A percentile compares a stretch with the other conserved stretches of the same genome.
phyloP scores from a whole-genome alignment of 352 stramenopile genomes.

The Phytophthora sojae region DNA sequence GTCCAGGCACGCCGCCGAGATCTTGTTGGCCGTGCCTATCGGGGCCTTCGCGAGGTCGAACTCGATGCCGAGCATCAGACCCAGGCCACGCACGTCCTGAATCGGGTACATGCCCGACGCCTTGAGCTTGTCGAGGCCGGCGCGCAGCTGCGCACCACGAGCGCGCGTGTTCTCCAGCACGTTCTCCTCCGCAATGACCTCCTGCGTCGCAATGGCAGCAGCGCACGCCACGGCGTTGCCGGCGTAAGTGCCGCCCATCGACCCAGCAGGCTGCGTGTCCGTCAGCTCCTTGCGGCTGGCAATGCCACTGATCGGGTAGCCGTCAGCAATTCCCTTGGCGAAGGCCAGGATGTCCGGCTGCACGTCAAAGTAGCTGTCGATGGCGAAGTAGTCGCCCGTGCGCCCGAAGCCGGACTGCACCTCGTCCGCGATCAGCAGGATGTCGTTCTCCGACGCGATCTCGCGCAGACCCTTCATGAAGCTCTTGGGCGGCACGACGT shows the following conservation, averaged over 20 bases:
- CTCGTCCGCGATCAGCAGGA: slow-evolving; percentile 94
- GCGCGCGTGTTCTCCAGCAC: slow-evolving; percentile 85
- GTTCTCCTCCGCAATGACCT: slow-evolving; percentile 91
- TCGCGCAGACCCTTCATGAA: slow-evolving; percentile 93
- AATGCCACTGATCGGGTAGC: slow-evolving; percentile 92
- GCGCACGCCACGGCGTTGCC: slow-evolving; percentile 94
- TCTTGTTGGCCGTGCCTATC: slow-evolving; percentile 69
- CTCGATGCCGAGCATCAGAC: slow-evolving; percentile 94
- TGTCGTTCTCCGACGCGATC: slow-evolving; percentile 93
- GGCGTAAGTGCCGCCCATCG: slow-evolving; percentile 93
- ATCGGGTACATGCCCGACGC: slow-evolving; percentile 80
- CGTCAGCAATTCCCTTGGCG: slow-evolving; percentile 94
- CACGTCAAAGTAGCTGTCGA: slow-evolving; percentile 85
- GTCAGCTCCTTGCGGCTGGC: slow-evolving; percentile 90
- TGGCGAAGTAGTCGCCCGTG: slow-evolving; percentile 90
- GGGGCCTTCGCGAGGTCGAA: slow-evolving; percentile 74
- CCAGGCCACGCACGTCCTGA: slow-evolving; percentile 90
- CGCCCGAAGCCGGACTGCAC: slow-evolving; percentile 92
- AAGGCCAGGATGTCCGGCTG: slow-evolving; percentile 93
- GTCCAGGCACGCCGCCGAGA: slow-evolving; percentile 86
- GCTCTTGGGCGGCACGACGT: slow-evolving; percentile 89
- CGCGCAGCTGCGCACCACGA: slow-evolving; percentile 79
- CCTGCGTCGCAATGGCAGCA: slow-evolving; percentile 88
- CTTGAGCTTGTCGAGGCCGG: slow-evolving; percentile 82
- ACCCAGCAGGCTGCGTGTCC: slow-evolving; percentile 84